Evolutionary conservation across 768 basidiomycete species (phyloP).

Genomic region (Hypholoma sublateritium): DNA sequence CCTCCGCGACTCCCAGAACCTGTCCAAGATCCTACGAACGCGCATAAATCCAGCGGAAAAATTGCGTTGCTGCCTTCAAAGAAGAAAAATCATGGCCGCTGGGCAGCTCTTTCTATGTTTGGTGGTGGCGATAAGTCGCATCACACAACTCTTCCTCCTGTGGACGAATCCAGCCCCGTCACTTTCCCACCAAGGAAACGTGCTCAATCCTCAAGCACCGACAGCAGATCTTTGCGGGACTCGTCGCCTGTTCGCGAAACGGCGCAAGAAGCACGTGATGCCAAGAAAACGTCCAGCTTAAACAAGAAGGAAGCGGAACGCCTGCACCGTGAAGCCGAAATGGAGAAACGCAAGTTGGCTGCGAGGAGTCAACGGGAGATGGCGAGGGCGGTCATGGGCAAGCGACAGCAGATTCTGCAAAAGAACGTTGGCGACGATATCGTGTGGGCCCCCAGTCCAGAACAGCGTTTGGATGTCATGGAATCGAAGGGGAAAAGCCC

Average conservation of each 20-base stretch:
- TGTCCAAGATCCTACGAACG: slow-evolving; percentile 33
- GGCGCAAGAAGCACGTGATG: slow-evolving; percentile 46
- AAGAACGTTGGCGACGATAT: slow-evolving; percentile 53
- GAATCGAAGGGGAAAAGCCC: slow-evolving; percentile 53
- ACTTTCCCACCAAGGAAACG: slow-evolving; percentile 74
- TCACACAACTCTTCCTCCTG: slow-evolving; percentile 61
- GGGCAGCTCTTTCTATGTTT: slow-evolving; percentile 55
- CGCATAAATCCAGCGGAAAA: slow-evolving; percentile 40
- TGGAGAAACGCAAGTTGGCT: slow-evolving; percentile 75
- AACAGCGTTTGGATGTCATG: slow-evolving; percentile 41
- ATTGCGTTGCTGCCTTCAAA: slow-evolving; percentile 60
- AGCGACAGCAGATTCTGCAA: slow-evolving; percentile 76
- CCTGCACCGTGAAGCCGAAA: slow-evolving; percentile 77
- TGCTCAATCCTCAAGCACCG: slow-evolving; percentile 74
- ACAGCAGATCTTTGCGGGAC: slow-evolving; percentile 65
- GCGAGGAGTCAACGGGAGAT: slow-evolving; percentile 81
- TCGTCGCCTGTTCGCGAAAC: slow-evolving; percentile 41
- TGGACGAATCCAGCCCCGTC: slow-evolving; percentile 66
- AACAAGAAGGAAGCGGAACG: slow-evolving; percentile 82
- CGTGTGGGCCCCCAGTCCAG: slow-evolving; percentile 59
- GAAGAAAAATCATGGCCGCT: slow-evolving; percentile 64
- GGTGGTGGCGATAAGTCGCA: slow-evolving; percentile 71
- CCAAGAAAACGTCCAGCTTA: slow-evolving; percentile 51
- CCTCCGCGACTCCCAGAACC: slow-evolving; percentile 46
- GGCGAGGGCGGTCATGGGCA: slow-evolving; percentile 90